These are phyloP conservation scores for Gnomoniopsis sp. DNA, from an alignment of 2,329 filamentous ascomycete genomes.

Conservation along the genomic window DNA sequence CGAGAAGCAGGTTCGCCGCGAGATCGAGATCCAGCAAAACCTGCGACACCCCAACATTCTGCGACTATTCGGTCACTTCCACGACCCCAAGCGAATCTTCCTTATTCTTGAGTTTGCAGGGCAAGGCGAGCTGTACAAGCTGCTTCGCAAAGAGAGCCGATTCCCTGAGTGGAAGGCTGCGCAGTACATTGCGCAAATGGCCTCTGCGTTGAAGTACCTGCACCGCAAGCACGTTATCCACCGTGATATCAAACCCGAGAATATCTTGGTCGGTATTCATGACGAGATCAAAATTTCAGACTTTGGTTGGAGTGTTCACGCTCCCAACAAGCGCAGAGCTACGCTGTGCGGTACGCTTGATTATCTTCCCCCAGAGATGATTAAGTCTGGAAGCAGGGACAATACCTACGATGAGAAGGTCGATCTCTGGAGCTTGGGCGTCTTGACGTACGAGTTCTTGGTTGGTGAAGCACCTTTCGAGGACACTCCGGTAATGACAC, in stretches of 20 bases:
- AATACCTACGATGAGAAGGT: conserved; percentile 96
- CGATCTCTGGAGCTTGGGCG: conserved; percentile 92
- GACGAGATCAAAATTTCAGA: conserved; percentile 98
- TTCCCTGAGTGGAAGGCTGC: conserved; percentile 86
- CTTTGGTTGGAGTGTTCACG: conserved; percentile 98
- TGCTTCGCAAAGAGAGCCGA: conserved; percentile 71
- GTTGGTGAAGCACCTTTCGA: conserved; percentile 97
- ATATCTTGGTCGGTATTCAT: conserved; percentile 92
- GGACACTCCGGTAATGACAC: conserved; percentile 92
- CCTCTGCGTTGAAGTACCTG: conserved; percentile 82
- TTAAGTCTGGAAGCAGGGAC: conserved; percentile 73
- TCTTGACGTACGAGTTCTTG: conserved; percentile 93
- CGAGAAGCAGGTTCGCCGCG: conserved; percentile 82
- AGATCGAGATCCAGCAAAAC: conserved; percentile 88
- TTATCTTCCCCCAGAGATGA: conserved; percentile 97
- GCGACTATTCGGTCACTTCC: conserved; percentile 81
- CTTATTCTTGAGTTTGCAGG: conserved; percentile 84
- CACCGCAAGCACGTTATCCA: conserved; percentile 98
- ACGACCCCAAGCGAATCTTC: conserved; percentile 84
- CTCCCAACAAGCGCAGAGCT: conserved; percentile 86
- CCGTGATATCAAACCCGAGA: conserved; percentile 95
- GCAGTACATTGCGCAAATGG: conserved; percentile 87
- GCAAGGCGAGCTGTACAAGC: conserved; percentile 85
- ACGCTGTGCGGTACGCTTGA: conserved; percentile 98
- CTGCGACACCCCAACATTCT: conserved; percentile 83